These are phyloP conservation scores for Venturia pyrina DNA, from an alignment of 2,329 filamentous ascomycete species.

Conservation along the genomic window DNA sequence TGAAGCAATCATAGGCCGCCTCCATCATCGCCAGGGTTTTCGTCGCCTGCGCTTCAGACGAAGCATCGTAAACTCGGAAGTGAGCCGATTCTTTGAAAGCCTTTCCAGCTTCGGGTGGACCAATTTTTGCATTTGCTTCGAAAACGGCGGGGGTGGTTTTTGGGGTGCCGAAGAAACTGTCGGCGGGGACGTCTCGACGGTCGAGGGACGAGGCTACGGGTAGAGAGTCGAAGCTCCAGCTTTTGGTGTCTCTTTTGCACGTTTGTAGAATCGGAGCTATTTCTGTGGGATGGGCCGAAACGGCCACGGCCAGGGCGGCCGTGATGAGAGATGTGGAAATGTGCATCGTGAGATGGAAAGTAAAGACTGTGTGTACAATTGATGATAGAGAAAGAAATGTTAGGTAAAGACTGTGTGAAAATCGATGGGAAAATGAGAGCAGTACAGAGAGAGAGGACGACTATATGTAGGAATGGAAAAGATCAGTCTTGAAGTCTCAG, in stretches of 20 bases:
- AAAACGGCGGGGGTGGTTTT: not conserved
- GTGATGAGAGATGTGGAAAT: not conserved
- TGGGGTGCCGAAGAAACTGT: not conserved
- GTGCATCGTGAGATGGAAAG: not conserved
- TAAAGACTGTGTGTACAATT: not conserved
- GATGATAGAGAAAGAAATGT: not conserved
- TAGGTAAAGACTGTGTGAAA: too few relatives aligned
- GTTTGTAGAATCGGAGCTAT: not conserved
- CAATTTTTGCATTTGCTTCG: not conserved
- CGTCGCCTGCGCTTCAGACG: conserved; percentile 19
- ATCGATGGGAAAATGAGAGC: too few relatives aligned
- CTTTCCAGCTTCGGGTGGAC: not conserved
- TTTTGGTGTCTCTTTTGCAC: not conserved
- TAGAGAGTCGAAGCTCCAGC: not conserved
- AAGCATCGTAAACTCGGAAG: conserved; percentile 29
- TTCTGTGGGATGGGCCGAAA: not conserved
- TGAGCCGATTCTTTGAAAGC: conserved; percentile 18
- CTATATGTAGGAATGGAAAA: too few relatives aligned
- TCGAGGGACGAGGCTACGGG: not conserved
- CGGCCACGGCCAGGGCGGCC: not conserved
- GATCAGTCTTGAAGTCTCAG: too few relatives aligned
- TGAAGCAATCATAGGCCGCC: conserved; percentile 29
- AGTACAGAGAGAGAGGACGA: too few relatives aligned
- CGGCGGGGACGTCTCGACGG: not conserved
- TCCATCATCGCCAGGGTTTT: conserved; percentile 34